These are phyloP conservation scores for Fusarium sp. DNA, from an alignment of 2,329 filamentous ascomycete species.

Conservation along the genomic window DNA sequence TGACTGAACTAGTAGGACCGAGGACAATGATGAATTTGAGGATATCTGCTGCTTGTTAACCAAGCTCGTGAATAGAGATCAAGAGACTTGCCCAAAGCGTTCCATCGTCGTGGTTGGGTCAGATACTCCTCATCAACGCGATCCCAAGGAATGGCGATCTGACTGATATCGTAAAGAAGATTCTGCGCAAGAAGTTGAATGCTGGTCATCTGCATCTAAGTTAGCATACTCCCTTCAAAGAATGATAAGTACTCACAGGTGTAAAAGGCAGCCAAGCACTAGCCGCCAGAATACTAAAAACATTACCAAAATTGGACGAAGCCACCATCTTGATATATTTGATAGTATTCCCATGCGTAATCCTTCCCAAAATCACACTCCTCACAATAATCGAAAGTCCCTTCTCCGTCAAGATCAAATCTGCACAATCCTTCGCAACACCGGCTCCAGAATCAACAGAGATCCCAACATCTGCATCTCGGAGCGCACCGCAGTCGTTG, in stretches of 20 bases:
- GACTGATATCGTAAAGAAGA: background rate
- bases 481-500: background rate
- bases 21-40: background rate
- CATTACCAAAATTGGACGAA: constrained; percentile 5
- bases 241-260: background rate
- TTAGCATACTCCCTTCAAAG: background rate
- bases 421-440: background rate
- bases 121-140: background rate
- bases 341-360: constrained; percentile 1
- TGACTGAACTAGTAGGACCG: background rate
- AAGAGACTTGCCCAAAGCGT: background rate
- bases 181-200: background rate
- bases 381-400: background rate
- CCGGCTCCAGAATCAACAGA: constrained; percentile 6
- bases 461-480: constrained; percentile 6
- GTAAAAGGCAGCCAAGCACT: constrained; percentile 1
- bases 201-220: background rate
- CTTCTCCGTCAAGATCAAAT: constrained; percentile 7
- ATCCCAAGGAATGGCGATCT: constrained; percentile 11
- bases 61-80: fast-evolving
- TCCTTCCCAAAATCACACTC: background rate
- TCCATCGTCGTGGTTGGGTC: background rate
- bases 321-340: constrained; percentile 14
- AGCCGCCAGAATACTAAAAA: constrained; percentile 2
- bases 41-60: background rate